Percentiles rank a stretch among this genome's conserved stretches.
phyloP scores from a whole-genome alignment of 192 early-diverging fungal species.

The Dispira simplex region DNA sequence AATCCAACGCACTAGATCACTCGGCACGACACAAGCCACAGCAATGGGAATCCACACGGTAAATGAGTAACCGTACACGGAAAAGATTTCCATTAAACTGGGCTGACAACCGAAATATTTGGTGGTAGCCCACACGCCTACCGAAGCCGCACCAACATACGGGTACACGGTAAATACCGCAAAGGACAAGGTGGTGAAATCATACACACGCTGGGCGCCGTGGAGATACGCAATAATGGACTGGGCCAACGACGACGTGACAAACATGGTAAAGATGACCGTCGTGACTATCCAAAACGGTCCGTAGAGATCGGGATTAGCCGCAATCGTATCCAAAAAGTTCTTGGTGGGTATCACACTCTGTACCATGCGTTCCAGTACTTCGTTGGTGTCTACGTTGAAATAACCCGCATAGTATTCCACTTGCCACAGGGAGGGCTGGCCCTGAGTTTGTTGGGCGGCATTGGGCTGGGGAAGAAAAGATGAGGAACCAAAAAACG shows the following conservation, averaged over 20 bases:
- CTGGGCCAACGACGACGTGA: conserved; percentile 76
- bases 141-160: conserved; percentile 55
- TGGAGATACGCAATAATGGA: conserved; percentile 57
- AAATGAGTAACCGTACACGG: conserved; percentile 84
- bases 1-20: conserved; percentile 63
- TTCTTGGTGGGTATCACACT: conserved; percentile 55
- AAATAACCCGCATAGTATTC: conserved; percentile 88
- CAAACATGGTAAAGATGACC: conserved; percentile 92
- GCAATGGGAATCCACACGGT: conserved; percentile 89
- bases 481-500: conserved; percentile 2
- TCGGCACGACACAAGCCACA: conserved; percentile 69
- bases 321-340: conserved; percentile 63
- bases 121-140: conserved; percentile 60
- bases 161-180: conserved; percentile 71
- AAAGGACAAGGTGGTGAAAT: conserved; percentile 69
- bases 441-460: conserved; percentile 11
- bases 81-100: conserved; percentile 71
- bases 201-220: conserved; percentile 40
- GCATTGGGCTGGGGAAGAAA: conserved; percentile 18
- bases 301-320: conserved; percentile 92
- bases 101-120: conserved; percentile 77
- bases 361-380: conserved; percentile 51
- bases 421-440: conserved; percentile 61
- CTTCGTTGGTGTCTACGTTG: conserved; percentile 76
- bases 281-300: conserved; percentile 98